phyloP scores from a whole-genome alignment of 805 yeast genomes.

The Cyberlindnera samutprakarnensis region DNA sequence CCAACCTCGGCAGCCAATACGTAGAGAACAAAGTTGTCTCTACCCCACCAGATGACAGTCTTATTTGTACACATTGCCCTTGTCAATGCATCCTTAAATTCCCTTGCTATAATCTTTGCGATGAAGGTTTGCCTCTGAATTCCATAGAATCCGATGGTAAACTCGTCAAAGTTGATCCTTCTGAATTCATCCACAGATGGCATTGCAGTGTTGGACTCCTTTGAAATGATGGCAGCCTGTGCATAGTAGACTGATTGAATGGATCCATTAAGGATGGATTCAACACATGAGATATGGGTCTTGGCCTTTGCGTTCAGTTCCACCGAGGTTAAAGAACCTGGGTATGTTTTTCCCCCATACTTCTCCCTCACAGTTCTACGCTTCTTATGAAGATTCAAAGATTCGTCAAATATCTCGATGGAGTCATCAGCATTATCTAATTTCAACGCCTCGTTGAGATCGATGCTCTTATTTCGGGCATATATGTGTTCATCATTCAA shows the following conservation, averaged over 20 bases:
- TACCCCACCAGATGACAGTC: constrained; percentile 55
- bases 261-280: constrained; percentile 36
- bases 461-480: too few relatives aligned
- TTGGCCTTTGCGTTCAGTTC: constrained; percentile 25
- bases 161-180: constrained; percentile 36
- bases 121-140: constrained; percentile 46
- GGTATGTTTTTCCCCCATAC: constrained; percentile 15
- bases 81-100: constrained; percentile 26
- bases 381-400: constrained; percentile 11
- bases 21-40: constrained; percentile 44
- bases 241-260: constrained; percentile 41
- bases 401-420: constrained; percentile 14
- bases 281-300: constrained; percentile 27
- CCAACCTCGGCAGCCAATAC: constrained; percentile 60
- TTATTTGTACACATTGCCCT: constrained; percentile 25
- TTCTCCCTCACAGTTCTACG: constrained; percentile 12
- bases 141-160: constrained; percentile 57
- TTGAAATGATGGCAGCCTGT: constrained; percentile 36
- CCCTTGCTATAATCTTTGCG: constrained; percentile 33
- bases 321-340: constrained; percentile 22
- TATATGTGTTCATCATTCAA: too few relatives aligned
- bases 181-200: constrained; percentile 36
- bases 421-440: too few relatives aligned
- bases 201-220: constrained; percentile 32
- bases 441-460: too few relatives aligned